Evolutionary conservation across 169 alveolate genomes (phyloP), one percentile per base, ranked within the genome.

Genomic region (Eimeria falciformis): DNA sequence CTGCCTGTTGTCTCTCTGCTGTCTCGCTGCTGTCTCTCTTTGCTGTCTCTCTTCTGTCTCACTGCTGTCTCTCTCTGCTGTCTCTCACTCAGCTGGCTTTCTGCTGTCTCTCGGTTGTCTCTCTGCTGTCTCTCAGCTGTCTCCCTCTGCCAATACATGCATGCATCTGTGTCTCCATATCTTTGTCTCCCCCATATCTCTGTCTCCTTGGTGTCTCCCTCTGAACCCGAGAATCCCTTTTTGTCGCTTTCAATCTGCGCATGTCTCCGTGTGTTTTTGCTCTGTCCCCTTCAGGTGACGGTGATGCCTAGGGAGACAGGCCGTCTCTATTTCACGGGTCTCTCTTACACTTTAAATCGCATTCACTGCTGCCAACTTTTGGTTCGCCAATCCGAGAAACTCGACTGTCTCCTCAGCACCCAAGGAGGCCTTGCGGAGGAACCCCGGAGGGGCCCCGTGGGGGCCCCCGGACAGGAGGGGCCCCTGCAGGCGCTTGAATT

Each of bases 241-340:
- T 14, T 50, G 62, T 50, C n/a, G n/a, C n/a, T 50, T 50, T 50
- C 62, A 14, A 14, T 14, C 62, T 50, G 62, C 14, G 14, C 7
- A 14, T 50, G 62, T 14, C 62, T 50, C n/a, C 62, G n/a, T n/a
- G 62, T 68, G 37, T 68, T 68, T 68, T 7, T 68, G 14, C 37
- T 68, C 4, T 17, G 17, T 2, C 37, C 6, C 4, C 23, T 4
- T 2, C 46, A 84, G 91, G 91, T 84, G 18, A 84, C 91, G 2
- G 91, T 84, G 27, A 46, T 84, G 68, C 91, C 91, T 25, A 58
- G 47, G 91, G 91, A 84, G 45, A 73, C 71, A 43, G 91, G 91
- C 46, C 66, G 82, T 21, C 82, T 84, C 29, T 84, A 21, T 29
- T 84, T 84, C 46, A 68, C 81, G 7, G 91, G 91, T 33, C 82